Evolutionary conservation across 2,329 filamentous ascomycete species (phyloP).

Genomic region (Lecanicillium sp.): DNA sequence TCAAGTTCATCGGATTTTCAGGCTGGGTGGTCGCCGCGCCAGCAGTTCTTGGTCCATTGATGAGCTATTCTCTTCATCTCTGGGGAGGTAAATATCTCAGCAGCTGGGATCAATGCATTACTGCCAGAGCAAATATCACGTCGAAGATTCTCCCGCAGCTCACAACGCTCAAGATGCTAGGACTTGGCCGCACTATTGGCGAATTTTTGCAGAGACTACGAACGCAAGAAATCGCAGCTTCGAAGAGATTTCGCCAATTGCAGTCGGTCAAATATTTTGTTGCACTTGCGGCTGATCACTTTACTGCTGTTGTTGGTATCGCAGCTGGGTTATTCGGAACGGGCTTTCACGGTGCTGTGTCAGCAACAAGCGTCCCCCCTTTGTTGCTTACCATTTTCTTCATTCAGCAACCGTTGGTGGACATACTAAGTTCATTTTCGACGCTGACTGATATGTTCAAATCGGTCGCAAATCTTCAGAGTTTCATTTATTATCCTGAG

Average conservation of each 20-base stretch:
- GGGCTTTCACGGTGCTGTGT: background rate
- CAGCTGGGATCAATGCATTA: background rate
- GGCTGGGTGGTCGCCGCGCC: background rate
- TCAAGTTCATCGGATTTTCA: background rate
- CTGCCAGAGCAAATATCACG: background rate
- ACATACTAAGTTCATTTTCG: too few relatives aligned
- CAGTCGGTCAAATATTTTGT: background rate
- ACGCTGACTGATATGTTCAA: too few relatives aligned
- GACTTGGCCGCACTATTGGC: background rate
- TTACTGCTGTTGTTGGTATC: background rate
- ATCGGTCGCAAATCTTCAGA: too few relatives aligned
- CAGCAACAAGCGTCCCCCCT: too few relatives aligned
- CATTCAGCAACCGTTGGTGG: too few relatives aligned
- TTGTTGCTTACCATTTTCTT: too few relatives aligned
- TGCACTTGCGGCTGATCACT: background rate
- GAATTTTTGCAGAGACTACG: background rate
- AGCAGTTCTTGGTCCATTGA: background rate
- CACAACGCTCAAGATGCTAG: slow-evolving; percentile 2
- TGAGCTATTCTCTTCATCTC: background rate
- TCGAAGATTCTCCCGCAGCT: background rate
- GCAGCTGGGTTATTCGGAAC: background rate
- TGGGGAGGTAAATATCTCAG: too few relatives aligned
- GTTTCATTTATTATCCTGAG: too few relatives aligned
- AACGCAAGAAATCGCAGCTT: background rate
- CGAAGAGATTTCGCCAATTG: background rate